phyloP scores from a whole-genome alignment of 2,329 filamentous ascomycete genomes.

The Aspergillus ochraceus region DNA sequence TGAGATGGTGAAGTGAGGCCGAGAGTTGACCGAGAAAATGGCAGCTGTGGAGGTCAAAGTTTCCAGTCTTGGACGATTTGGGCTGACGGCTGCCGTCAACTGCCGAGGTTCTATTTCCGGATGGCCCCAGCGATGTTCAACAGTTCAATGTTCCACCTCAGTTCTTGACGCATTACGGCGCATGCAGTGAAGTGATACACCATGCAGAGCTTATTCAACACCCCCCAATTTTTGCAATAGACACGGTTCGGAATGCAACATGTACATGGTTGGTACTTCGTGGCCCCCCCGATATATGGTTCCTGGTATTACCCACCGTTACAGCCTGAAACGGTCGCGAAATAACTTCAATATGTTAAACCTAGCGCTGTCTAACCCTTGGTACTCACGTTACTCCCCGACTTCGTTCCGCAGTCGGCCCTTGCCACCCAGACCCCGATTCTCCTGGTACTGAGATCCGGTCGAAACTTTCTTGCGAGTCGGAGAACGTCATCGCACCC shows the following conservation, averaged over 20 bases:
- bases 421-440: neutral
- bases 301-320: neutral
- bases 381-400: neutral
- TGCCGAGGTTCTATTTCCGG: neutral
- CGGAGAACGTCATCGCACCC: neutral
- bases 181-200: neutral
- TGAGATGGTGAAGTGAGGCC: neutral
- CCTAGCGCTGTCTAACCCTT: neutral
- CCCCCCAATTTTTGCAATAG: too few relatives aligned
- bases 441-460: neutral
- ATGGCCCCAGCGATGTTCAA: too few relatives aligned
- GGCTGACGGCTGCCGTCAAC: neutral
- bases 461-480: neutral
- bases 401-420: neutral
- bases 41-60: constrained; percentile 3
- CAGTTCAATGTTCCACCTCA: too few relatives aligned
- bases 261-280: too few relatives aligned
- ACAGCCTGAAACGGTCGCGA: neutral
- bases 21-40: constrained; percentile 11
- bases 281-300: neutral
- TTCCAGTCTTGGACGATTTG: neutral
- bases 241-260: too few relatives aligned
- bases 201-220: neutral
- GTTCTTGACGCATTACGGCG: too few relatives aligned
- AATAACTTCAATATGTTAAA: neutral